A percentile compares a stretch with the other conserved stretches of the same genome.
Conservation (phyloP, 192 early-diverging fungal genomes). For the Helicostylum pulchrum region DNA sequence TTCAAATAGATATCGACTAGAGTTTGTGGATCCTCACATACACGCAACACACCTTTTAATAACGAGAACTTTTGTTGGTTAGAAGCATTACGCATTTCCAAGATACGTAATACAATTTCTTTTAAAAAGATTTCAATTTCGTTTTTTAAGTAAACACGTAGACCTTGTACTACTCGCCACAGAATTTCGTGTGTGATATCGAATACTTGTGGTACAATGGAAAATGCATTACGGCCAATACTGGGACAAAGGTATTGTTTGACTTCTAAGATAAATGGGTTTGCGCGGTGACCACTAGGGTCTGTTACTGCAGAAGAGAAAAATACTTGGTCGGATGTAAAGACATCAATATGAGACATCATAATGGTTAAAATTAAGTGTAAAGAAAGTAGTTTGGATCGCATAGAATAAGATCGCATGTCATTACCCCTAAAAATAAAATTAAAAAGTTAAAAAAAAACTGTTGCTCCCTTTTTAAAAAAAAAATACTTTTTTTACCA, state of each 20-base stretch:
- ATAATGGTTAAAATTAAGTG: conserved; percentile 76
- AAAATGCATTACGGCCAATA: conserved; percentile 78
- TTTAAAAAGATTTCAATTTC: conserved; percentile 88
- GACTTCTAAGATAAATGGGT: conserved; percentile 77
- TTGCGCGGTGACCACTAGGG: conserved; percentile 28
- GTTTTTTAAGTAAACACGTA: conserved; percentile 74
- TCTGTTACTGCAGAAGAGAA: conserved; percentile 28
- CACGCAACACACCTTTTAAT: conserved; percentile 63
- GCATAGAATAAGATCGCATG: conserved; percentile 74
- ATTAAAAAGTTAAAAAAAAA: background rate
- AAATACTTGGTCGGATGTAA: conserved; percentile 57
- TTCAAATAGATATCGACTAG: conserved; percentile 93
- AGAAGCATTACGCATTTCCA: conserved; percentile 71
- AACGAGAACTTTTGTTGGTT: conserved; percentile 69
- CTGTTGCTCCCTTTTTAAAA: background rate
- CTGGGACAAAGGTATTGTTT: conserved; percentile 85
- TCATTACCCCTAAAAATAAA: conserved; percentile 46
- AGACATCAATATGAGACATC: conserved; percentile 70
- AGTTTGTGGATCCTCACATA: conserved; percentile 70
- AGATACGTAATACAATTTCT: conserved; percentile 85
- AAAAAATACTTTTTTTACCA: conserved; percentile 34
- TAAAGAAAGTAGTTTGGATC: conserved; percentile 81
- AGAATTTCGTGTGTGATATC: conserved; percentile 83
- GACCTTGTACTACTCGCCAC: conserved; percentile 66
- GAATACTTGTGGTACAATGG: conserved; percentile 72